These are phyloP conservation scores for Bipolaris sorokiniana DNA, from an alignment of 2,329 filamentous ascomycete genomes.

Conservation along the genomic window DNA sequence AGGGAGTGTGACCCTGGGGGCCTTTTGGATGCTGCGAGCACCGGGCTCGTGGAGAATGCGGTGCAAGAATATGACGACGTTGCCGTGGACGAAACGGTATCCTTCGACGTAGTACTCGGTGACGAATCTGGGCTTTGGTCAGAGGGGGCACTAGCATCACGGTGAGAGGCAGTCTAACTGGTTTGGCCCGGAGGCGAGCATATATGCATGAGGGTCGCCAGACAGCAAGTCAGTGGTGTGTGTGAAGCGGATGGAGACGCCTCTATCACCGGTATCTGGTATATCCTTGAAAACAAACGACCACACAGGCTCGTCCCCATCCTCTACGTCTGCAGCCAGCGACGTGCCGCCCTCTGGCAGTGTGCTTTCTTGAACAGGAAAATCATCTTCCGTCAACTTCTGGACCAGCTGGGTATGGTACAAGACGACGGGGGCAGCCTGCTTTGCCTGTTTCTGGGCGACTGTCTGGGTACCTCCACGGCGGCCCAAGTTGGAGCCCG, in stretches of 20 bases:
- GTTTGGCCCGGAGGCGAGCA: slow-evolving; percentile 60
- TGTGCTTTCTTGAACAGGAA: slow-evolving; percentile 28
- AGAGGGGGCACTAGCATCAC: slow-evolving; percentile 20
- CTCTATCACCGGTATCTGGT: slow-evolving; percentile 58
- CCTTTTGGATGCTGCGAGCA: slow-evolving; percentile 40
- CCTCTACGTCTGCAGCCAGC: slow-evolving; percentile 31
- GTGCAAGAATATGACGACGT: slow-evolving; percentile 63
- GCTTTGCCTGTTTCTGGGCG: slow-evolving; percentile 38
- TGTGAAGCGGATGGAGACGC: slow-evolving; percentile 61
- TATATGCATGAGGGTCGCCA: slow-evolving; percentile 58
- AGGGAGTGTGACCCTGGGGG: slow-evolving; percentile 50
- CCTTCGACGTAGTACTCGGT: slow-evolving; percentile 64
- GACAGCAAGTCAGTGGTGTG: slow-evolving; percentile 56
- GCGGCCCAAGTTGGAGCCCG: slow-evolving; percentile 41
- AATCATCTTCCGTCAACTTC: slow-evolving; percentile 47
- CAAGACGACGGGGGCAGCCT: slow-evolving; percentile 54
- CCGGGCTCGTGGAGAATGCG: slow-evolving; percentile 59
- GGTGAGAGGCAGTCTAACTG: slow-evolving; percentile 49
- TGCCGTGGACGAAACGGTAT: slow-evolving; percentile 63
- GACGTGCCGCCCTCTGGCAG: slow-evolving; percentile 13
- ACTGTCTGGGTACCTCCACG: slow-evolving; percentile 49
- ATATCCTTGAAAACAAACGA: slow-evolving; percentile 50
- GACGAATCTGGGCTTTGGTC: slow-evolving; percentile 55
- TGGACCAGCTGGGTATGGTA: slow-evolving; percentile 62
- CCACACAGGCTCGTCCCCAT: slow-evolving; percentile 43